phyloP scores from a whole-genome alignment of 805 yeast genomes.

The Candida silvatica region DNA sequence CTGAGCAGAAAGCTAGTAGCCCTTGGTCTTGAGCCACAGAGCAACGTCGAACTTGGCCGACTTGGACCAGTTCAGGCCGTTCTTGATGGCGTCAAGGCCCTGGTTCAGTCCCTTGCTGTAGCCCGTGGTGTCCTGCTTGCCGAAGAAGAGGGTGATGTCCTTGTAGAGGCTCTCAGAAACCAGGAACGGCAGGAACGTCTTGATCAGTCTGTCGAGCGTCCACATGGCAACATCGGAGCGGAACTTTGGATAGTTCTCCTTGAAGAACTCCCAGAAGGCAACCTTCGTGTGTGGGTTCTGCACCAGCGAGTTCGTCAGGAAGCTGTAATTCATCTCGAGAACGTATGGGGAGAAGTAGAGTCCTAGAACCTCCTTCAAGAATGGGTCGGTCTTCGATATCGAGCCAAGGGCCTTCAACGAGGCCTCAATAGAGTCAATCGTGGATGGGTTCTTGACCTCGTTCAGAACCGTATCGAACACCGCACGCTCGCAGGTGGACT shows the following conservation, averaged over 20 bases:
- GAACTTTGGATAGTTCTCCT: constrained; percentile 36
- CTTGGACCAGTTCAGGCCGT: constrained; percentile 41
- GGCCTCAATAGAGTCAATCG: constrained; percentile 52
- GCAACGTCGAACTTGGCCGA: constrained; percentile 34
- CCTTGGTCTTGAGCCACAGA: constrained; percentile 29
- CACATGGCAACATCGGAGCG: constrained; percentile 29
- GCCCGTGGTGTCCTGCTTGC: constrained; percentile 38
- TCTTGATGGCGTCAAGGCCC: constrained; percentile 44
- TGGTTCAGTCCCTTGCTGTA: constrained; percentile 52
- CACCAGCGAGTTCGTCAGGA: constrained; percentile 38
- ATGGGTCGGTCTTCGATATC: constrained; percentile 24
- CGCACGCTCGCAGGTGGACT: constrained; percentile 22
- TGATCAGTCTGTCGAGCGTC: constrained; percentile 27
- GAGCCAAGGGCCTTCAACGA: constrained; percentile 49
- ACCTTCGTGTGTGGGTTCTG: constrained; percentile 34
- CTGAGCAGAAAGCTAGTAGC: constrained; percentile 6
- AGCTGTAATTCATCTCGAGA: constrained; percentile 53
- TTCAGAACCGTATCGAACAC: constrained; percentile 31
- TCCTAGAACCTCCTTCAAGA: constrained; percentile 30
- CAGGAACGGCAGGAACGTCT: constrained; percentile 25
- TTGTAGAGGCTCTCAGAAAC: constrained; percentile 26
- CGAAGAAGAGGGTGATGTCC: constrained; percentile 36
- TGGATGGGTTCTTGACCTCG: constrained; percentile 41
- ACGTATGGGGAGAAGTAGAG: constrained; percentile 35
- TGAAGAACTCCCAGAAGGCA: constrained; percentile 41